Percentiles rank a stretch among this genome's conserved stretches.
phyloP scores from a whole-genome alignment of 164 flowering plant genomes.

The Brasenia schreberi region DNA sequence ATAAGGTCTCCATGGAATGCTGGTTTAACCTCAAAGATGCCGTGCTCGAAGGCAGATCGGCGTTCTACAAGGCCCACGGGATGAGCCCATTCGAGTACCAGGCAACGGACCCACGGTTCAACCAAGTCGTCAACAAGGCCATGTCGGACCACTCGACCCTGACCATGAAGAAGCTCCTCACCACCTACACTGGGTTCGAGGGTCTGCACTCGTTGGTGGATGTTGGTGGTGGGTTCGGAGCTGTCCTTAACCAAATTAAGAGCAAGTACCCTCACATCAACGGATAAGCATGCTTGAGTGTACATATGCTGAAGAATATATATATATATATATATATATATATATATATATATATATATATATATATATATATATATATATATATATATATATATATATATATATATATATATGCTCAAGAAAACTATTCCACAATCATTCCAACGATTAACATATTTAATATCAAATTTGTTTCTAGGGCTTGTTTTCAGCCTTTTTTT shows the following conservation, averaged over 20 bases:
- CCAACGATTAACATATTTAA: no score
- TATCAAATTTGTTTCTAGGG: no score
- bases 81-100: conserved; percentile 72
- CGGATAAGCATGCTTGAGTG: no score
- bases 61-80: conserved; percentile 78
- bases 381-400: no score
- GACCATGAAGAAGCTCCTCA: conserved; percentile 61
- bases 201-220: conserved; percentile 3
- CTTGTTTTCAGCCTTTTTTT: no score
- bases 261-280: conserved; percentile 1
- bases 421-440: no score
- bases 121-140: conserved; percentile 66
- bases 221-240: conserved; percentile 7
- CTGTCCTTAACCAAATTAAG: neutral
- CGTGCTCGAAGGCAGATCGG: conserved; percentile 70
- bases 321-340: no score
- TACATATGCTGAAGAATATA: no score
- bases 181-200: conserved; percentile 38
- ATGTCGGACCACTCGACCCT: conserved; percentile 73
- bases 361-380: no score
- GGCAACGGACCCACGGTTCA: conserved; percentile 64
- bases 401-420: no score
- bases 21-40: conserved; percentile 91
- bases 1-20: conserved; percentile 87
- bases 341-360: no score